A percentile compares a stretch with the other conserved stretches of the same genome.
phyloP scores from a whole-genome alignment of 139 green algal genomes.

The Chlamydomonas sphaeroides region DNA sequence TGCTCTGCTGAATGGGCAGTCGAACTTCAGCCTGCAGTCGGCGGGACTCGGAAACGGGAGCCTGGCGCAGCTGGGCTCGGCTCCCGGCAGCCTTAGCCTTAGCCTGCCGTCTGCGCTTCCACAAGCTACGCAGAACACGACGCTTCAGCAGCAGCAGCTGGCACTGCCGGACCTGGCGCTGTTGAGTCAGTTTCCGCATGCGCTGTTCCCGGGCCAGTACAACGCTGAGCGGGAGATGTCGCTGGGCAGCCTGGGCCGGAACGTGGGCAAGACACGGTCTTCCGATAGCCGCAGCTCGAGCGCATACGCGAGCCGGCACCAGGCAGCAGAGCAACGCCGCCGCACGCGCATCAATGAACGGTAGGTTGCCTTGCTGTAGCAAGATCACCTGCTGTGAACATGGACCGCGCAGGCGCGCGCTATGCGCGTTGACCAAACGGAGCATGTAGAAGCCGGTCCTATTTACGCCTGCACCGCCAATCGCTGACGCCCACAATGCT shows the following conservation, averaged over 20 bases:
- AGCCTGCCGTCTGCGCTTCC: background rate
- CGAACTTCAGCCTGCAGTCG: constrained; percentile 1
- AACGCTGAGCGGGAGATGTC: background rate
- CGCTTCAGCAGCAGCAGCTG: background rate
- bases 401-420: too few relatives aligned
- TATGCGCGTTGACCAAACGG: too few relatives aligned
- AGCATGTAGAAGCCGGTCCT: too few relatives aligned
- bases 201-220: constrained; percentile 16
- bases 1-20: constrained; percentile 10
- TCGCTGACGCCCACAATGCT: too few relatives aligned
- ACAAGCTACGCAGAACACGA: background rate
- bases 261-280: constrained; percentile 20
- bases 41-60: background rate
- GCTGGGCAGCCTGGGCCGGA: background rate
- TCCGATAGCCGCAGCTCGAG: constrained; percentile 38
- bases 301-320: constrained; percentile 68
- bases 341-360: constrained; percentile 81
- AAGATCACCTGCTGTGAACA: too few relatives aligned
- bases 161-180: background rate
- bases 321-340: constrained; percentile 78
- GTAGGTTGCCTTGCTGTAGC: constrained; percentile 54
- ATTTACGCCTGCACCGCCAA: too few relatives aligned
- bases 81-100: background rate
- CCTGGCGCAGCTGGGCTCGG: background rate
- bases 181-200: background rate